These are phyloP conservation scores for Mycosphaerella sp. DNA, from an alignment of 2,329 filamentous ascomycete species.

Conservation along the genomic window DNA sequence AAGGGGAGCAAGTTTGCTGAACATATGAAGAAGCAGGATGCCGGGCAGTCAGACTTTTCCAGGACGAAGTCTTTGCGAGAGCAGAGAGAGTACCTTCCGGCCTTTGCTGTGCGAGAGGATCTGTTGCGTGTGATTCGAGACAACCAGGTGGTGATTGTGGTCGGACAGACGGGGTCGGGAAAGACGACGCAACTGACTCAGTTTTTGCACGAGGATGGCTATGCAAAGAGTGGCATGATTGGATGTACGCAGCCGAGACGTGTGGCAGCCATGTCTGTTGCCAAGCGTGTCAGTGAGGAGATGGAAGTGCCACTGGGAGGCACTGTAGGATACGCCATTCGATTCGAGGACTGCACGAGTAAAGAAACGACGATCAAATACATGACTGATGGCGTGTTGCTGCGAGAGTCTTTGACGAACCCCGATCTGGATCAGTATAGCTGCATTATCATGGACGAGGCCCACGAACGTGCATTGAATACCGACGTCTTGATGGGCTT, in stretches of 20 bases:
- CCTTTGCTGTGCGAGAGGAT: slow-evolving; percentile 93
- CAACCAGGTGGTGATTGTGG: slow-evolving; percentile 94
- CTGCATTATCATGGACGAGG: slow-evolving; percentile 99
- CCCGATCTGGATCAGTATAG: slow-evolving; percentile 92
- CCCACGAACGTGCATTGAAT: slow-evolving; percentile 91
- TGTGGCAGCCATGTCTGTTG: slow-evolving; percentile 98
- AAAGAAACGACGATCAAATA: slow-evolving; percentile 96
- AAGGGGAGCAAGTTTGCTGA: slow-evolving; percentile 76
- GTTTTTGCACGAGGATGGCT: slow-evolving; percentile 92
- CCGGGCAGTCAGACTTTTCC: slow-evolving; percentile 81
- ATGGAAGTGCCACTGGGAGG: slow-evolving; percentile 91
- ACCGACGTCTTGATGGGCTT: slow-evolving; percentile 96
- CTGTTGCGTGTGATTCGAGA: slow-evolving; percentile 85
- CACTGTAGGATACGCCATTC: slow-evolving; percentile 90
- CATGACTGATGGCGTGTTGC: slow-evolving; percentile 94
- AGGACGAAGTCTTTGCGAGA: slow-evolving; percentile 84
- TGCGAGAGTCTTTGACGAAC: slow-evolving; percentile 89
- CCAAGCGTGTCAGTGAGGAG: slow-evolving; percentile 95
- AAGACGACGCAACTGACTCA: slow-evolving; percentile 98
- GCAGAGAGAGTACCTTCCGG: slow-evolving; percentile 86
- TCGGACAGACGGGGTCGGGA: slow-evolving; percentile 93
- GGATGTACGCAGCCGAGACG: slow-evolving; percentile 93
- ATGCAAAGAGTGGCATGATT: slow-evolving; percentile 80
- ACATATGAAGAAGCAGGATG: slow-evolving; percentile 80
- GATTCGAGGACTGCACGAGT: slow-evolving; percentile 97